These are phyloP conservation scores for Tetracladium setigerum DNA, from an alignment of 495 filamentous ascomycete species.

Conservation along the genomic window DNA sequence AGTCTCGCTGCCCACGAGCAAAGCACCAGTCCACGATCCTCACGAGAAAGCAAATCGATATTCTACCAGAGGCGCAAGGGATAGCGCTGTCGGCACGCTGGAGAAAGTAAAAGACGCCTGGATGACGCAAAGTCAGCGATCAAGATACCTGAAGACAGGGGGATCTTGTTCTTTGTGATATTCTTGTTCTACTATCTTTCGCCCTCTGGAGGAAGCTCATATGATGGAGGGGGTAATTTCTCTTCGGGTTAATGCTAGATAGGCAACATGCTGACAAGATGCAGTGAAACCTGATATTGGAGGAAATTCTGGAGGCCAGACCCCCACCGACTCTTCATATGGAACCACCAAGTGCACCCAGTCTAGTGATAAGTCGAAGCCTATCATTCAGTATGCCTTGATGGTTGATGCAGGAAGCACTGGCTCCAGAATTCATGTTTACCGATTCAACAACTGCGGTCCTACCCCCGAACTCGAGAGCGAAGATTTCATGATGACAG, in stretches of 20 bases:
- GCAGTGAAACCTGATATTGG: not conserved
- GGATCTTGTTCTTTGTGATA: conserved; percentile 65
- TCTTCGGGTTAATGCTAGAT: not conserved
- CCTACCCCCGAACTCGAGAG: conserved; percentile 87
- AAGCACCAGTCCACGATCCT: conserved; percentile 41
- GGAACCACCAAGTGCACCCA: conserved; percentile 69
- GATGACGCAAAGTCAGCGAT: conserved; percentile 66
- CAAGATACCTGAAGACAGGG: conserved; percentile 75
- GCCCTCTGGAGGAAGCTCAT: conserved; percentile 37
- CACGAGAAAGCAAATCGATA: conserved; percentile 52
- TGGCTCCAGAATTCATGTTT: conserved; percentile 95
- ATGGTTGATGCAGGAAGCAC: conserved; percentile 99
- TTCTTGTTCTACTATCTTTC: conserved; percentile 70
- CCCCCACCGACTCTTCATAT: conserved; percentile 48
- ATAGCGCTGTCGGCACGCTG: conserved; percentile 33
- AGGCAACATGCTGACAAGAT: not conserved
- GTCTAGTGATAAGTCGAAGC: conserved; percentile 76
- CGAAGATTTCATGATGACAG: conserved; percentile 86
- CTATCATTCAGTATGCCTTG: conserved; percentile 90
- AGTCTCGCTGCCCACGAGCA: conserved; percentile 50
- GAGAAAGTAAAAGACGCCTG: conserved; percentile 44
- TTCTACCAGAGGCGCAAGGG: conserved; percentile 22
- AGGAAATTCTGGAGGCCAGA: conserved; percentile 33
- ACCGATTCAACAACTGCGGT: conserved; percentile 98
- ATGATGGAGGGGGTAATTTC: conserved; percentile 30